These are phyloP conservation scores for Pseudogymnoascus sp. DNA, from an alignment of 2,329 filamentous ascomycete genomes.

Conservation along the genomic window DNA sequence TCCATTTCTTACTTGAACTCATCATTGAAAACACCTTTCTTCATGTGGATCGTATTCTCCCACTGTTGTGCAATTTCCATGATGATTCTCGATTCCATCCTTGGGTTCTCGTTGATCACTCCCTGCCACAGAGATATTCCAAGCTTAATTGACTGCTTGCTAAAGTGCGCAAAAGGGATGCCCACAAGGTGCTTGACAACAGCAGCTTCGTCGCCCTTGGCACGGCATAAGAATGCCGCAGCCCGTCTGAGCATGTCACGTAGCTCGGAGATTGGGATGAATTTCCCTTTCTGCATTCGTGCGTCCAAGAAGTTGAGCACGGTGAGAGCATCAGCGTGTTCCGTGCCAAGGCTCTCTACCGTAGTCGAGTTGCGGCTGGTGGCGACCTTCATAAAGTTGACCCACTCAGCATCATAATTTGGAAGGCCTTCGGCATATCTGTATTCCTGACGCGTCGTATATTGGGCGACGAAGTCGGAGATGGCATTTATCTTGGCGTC, in stretches of 20 bases:
- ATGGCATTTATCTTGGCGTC: conserved; percentile 78
- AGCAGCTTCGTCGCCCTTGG: conserved; percentile 64
- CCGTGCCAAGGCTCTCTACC: conserved; percentile 34
- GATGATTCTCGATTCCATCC: conserved; percentile 77
- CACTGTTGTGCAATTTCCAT: conserved; percentile 84
- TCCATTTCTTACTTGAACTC: conserved; percentile 48
- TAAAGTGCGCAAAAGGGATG: conserved; percentile 89
- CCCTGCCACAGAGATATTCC: conserved; percentile 95
- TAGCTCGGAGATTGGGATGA: conserved; percentile 65
- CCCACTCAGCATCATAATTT: conserved; percentile 59
- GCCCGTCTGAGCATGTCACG: conserved; percentile 77
- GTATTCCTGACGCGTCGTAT: conserved; percentile 94
- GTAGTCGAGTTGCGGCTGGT: conserved; percentile 37
- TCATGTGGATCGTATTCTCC: conserved; percentile 73
- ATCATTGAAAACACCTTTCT: conserved; percentile 73
- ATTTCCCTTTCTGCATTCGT: conserved; percentile 60
- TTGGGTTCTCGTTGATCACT: conserved; percentile 91
- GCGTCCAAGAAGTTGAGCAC: conserved; percentile 67
- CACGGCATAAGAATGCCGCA: conserved; percentile 77
- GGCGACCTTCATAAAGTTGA: conserved; percentile 52
- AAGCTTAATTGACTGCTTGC: conserved; percentile 89
- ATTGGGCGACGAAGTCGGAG: conserved; percentile 94
- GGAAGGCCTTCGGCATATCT: conserved; percentile 72
- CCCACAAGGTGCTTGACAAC: conserved; percentile 82
- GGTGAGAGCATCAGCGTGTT: conserved; percentile 52